phyloP scores from a whole-genome alignment of 805 yeast species.

The Saccharomyces eubayanus region DNA sequence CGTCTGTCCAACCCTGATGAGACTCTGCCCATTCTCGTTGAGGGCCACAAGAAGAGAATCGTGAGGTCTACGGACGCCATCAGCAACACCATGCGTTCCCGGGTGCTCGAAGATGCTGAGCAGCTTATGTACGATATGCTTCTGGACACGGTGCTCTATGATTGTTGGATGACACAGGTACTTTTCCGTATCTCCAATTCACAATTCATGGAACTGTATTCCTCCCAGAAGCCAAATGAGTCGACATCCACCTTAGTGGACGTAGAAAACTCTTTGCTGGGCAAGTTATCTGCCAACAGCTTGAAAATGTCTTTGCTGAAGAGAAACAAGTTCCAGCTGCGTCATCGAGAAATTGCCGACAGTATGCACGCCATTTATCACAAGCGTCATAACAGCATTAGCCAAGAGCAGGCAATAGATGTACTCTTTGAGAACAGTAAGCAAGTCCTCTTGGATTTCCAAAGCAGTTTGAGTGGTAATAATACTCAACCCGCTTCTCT shows the following conservation, averaged over 20 bases:
- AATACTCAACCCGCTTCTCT: constrained; percentile 19
- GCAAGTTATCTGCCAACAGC: constrained; percentile 6
- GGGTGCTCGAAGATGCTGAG: constrained; percentile 25
- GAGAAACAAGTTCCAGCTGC: constrained; percentile 31
- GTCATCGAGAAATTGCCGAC: constrained; percentile 31
- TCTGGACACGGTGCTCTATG: constrained; percentile 42
- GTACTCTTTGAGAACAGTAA: constrained; percentile 13
- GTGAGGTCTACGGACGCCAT: constrained; percentile 33
- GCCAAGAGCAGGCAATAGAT: background rate
- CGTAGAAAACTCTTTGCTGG: constrained; percentile 2
- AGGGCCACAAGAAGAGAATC: constrained; percentile 34
- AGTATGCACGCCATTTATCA: background rate
- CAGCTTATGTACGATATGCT: constrained; percentile 34
- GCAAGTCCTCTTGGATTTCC: constrained; percentile 16
- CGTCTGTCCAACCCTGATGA: constrained; percentile 42
- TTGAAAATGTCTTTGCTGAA: constrained; percentile 17
- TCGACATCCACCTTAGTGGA: background rate
- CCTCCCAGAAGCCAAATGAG: constrained; percentile 1
- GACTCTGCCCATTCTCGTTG: constrained; percentile 49
- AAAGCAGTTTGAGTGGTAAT: background rate
- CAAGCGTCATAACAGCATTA: background rate
- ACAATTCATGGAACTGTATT: constrained; percentile 21
- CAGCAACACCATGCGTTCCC: constrained; percentile 31
- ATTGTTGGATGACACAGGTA: constrained; percentile 38
- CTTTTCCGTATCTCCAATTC: constrained; percentile 17